Evolutionary conservation across 305 asterid species (phyloP), one percentile per base, ranked within the genome.

Genomic region (Caryopteris hybrid): DNA sequence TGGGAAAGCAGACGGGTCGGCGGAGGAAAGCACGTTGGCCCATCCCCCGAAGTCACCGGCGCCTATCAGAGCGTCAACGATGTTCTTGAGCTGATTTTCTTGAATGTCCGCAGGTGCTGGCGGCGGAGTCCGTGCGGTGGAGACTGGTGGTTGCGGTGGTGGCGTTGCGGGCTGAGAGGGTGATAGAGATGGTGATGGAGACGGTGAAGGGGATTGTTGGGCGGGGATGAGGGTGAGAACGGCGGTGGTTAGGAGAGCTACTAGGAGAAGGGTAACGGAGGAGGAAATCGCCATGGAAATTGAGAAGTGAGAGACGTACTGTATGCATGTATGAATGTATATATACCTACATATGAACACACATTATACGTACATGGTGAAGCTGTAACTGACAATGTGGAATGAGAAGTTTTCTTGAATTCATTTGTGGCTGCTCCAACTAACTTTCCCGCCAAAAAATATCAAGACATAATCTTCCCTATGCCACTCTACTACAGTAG

Each of bases 11-110:
- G 85, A 77, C 5, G 88, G 61, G 69, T 86, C 77, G 64, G 89
- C 33, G 39, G 81, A 56, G 51, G 91, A 76, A 6, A 88, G 78
- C 14, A 86, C 42, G 71, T 79, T 81, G 1, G 80, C 85, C 96
- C 93, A 88, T 0, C 83, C 88, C 8, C 84, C 81, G 64, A 80
- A 84, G 71, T 84, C 86, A 6, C 86, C 87, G 9, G 80, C 80
- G 22, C 89, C 88, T 0, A 84, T 71, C 33, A 88, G 75, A 0
- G 90, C 88, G 75, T 84, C 85, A 47, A 86, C 48, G 52, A 88
- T 77, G 82, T 81, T 79, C 63, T 45, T 69, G 38, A 84, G 69
- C 48, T 82, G 89, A 17, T 74, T 74, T 43, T 69, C 60, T 66
- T 75, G 76, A 27, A 43, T 39, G 16, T 69, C 76, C 41, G 51